Conservation (phyloP, 1,284 basidiomycete genomes). For the Lignosus rhinocerotis region DNA sequence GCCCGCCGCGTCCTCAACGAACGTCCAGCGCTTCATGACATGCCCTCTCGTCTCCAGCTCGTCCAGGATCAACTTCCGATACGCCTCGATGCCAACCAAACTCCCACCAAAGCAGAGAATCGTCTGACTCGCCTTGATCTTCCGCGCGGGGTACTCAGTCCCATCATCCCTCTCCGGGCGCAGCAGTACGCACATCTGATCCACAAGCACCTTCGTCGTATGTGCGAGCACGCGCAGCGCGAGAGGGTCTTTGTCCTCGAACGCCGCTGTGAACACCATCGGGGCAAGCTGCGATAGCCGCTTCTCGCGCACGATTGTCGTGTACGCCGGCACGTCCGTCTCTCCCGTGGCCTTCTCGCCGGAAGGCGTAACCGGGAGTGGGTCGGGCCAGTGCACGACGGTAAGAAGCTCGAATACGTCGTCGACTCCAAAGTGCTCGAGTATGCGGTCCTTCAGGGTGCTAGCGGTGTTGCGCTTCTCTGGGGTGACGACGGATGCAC, state of each 20-base stretch:
- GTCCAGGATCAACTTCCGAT: slow-evolving; percentile 61
- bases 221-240: slow-evolving; percentile 57
- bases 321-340: slow-evolving; percentile 35
- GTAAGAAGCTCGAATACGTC: slow-evolving; percentile 63
- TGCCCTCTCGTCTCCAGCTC: slow-evolving; percentile 57
- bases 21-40: slow-evolving; percentile 61
- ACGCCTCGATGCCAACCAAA: slow-evolving; percentile 58
- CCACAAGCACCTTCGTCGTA: slow-evolving; percentile 55
- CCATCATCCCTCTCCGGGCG: slow-evolving; percentile 35
- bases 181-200: slow-evolving; percentile 60
- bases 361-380: slow-evolving; percentile 25
- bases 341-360: slow-evolving; percentile 15
- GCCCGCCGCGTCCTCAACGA: slow-evolving; percentile 66
- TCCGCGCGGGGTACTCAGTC: slow-evolving; percentile 33
- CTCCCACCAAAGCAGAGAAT: slow-evolving; percentile 76
- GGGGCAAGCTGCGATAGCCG: slow-evolving; percentile 72
- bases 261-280: slow-evolving; percentile 71
- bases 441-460: slow-evolving; percentile 38
- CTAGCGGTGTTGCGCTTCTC: slow-evolving; percentile 22
- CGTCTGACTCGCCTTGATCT: slow-evolving; percentile 52
- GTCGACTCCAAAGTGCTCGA: slow-evolving; percentile 55
- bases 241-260: slow-evolving; percentile 60
- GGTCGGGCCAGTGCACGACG: slow-evolving; percentile 60
- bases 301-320: slow-evolving; percentile 59
- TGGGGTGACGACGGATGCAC: slow-evolving; percentile 44